Percentiles rank a stretch among this genome's conserved stretches.
Evolutionary conservation across 495 filamentous ascomycete genomes (phyloP).

Genomic region (Tuber brumale): DNA sequence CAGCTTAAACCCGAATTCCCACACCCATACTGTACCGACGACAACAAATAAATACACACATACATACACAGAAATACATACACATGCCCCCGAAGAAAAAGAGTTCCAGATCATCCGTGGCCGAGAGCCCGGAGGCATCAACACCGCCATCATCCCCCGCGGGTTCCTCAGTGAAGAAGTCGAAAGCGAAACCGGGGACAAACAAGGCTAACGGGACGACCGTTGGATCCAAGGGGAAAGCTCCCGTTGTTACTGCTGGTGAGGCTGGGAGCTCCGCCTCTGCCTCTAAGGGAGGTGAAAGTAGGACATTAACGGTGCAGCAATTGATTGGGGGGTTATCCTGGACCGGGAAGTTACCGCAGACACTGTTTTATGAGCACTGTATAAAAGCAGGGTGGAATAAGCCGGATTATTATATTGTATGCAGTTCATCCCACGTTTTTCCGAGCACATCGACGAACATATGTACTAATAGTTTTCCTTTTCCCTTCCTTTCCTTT

Average conservation of each 20-base stretch:
- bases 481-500: conserved; percentile 7
- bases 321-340: conserved; percentile 81
- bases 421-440: not conserved
- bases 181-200: conserved; percentile 1
- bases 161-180: not conserved
- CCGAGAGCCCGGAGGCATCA: not conserved
- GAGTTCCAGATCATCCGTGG: not conserved
- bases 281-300: conserved; percentile 1
- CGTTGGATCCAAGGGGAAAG: not conserved
- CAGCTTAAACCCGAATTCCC: not conserved
- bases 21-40: not conserved
- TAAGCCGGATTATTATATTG: conserved; percentile 75
- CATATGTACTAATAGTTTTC: conserved; percentile 29
- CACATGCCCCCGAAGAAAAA: conserved; percentile 1
- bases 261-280: conserved; percentile 4
- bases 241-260: not conserved
- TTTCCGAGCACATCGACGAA: not conserved
- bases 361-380: conserved; percentile 87
- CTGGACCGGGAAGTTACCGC: conserved; percentile 95
- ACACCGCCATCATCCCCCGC: not conserved
- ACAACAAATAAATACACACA: not conserved
- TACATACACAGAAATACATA: not conserved
- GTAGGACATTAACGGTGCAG: conserved; percentile 12
- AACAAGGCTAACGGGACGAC: not conserved
- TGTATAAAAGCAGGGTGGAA: conserved; percentile 76